A percentile compares a stretch with the other conserved stretches of the same genome.
Conservation (phyloP, 2,329 filamentous ascomycete genomes). For the Trichoderma koningiopsis region DNA sequence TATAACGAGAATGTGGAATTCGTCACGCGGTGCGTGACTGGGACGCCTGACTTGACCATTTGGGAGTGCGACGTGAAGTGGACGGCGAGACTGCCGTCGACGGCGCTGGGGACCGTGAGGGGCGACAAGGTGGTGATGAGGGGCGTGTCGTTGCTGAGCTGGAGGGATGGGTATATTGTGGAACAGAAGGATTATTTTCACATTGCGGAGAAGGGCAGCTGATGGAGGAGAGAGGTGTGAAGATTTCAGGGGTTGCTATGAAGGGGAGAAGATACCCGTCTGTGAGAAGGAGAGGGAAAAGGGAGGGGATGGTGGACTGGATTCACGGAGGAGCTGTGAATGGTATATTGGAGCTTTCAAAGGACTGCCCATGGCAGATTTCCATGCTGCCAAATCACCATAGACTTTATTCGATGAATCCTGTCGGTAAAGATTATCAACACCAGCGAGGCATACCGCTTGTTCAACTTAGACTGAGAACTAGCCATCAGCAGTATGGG, state of each 20-base stretch:
- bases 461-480: too few relatives aligned
- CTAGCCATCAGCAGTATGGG: too few relatives aligned
- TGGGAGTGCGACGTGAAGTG: slow-evolving; percentile 20
- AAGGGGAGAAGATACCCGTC: neutral
- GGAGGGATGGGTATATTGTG: slow-evolving; percentile 16
- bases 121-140: slow-evolving; percentile 15
- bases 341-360: neutral
- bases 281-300: neutral
- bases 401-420: too few relatives aligned
- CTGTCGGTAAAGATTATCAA: too few relatives aligned
- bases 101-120: neutral
- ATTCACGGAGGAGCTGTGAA: neutral
- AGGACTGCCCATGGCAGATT: neutral
- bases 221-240: neutral
- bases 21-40: slow-evolving; percentile 2
- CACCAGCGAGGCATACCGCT: too few relatives aligned
- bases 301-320: neutral
- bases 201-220: neutral
- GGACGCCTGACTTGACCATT: slow-evolving; percentile 1
- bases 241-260: neutral
- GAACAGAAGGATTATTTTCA: slow-evolving; percentile 23
- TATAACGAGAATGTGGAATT: slow-evolving; percentile 5
- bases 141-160: slow-evolving; percentile 18
- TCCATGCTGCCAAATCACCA: neutral
- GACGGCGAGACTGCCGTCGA: neutral